Percentiles rank a stretch among this genome's conserved stretches.
phyloP scores from a whole-genome alignment of 106 monocot species.

The Acanthochlamys bracteata region DNA sequence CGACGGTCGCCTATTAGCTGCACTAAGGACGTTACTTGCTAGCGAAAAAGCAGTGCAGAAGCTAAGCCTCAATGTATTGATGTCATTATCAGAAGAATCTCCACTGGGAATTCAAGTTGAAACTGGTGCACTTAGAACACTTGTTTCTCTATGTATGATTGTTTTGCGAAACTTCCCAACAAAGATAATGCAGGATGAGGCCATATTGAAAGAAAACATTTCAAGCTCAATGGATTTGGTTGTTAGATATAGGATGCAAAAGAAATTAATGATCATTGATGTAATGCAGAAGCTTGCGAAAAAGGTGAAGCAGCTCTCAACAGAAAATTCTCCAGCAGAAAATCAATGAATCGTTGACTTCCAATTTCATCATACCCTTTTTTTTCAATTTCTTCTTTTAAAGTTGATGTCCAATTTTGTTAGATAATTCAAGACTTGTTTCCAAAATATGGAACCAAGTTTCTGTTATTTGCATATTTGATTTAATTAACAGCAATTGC shows the following conservation, averaged over 20 bases:
- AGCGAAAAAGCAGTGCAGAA: slow-evolving; percentile 35
- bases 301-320: slow-evolving; percentile 39
- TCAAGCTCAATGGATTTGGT: slow-evolving; percentile 52
- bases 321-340: slow-evolving; percentile 24
- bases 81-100: slow-evolving; percentile 46
- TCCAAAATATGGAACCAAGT: too few species aligned
- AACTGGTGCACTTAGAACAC: slow-evolving; percentile 47
- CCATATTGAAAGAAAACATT: slow-evolving; percentile 32
- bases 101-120: slow-evolving; percentile 62
- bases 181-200: slow-evolving; percentile 92
- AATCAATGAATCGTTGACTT: too few species aligned
- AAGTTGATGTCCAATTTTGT: too few species aligned
- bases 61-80: slow-evolving; percentile 35
- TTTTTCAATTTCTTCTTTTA: too few species aligned
- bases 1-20: slow-evolving; percentile 84
- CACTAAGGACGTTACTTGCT: slow-evolving; percentile 60
- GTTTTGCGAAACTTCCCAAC: slow-evolving; percentile 75
- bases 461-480: too few species aligned
- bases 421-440: too few species aligned
- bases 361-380: too few species aligned
- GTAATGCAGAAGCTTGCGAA: slow-evolving; percentile 65
- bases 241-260: slow-evolving; percentile 75
- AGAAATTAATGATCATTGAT: slow-evolving; percentile 80
- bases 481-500: too few species aligned
- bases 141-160: slow-evolving; percentile 67